A percentile compares a stretch with the other conserved stretches of the same genome.
These are phyloP conservation scores for Suillus hirtellus DNA, from an alignment of 768 basidiomycete genomes.

Conservation along the genomic window DNA sequence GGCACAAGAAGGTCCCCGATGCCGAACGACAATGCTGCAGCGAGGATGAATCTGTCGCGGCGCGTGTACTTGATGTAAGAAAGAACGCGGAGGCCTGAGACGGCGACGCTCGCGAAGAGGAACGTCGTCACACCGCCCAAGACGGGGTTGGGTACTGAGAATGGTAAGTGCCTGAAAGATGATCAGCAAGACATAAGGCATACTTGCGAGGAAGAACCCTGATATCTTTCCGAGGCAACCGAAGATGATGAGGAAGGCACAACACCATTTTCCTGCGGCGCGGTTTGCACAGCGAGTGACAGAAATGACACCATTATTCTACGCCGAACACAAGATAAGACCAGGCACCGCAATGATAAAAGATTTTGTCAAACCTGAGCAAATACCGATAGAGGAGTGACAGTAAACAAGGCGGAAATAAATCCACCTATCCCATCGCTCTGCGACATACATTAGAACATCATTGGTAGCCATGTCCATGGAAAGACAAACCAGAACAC, in stretches of 20 bases:
- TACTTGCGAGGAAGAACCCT: conserved; percentile 78
- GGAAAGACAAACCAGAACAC: conserved; percentile 54
- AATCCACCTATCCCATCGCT: conserved; percentile 76
- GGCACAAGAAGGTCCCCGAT: conserved; percentile 71
- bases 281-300: conserved; percentile 85
- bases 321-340: conserved; percentile 4
- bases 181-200: conserved; percentile 18
- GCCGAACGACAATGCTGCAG: conserved; percentile 68
- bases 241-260: conserved; percentile 75
- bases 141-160: conserved; percentile 71
- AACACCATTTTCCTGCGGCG: conserved; percentile 77
- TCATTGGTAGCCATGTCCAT: neutral
- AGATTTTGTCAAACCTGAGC: conserved; percentile 47
- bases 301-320: conserved; percentile 83
- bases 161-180: neutral
- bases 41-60: conserved; percentile 68
- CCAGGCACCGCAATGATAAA: neutral
- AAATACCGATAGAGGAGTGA: conserved; percentile 78
- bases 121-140: conserved; percentile 88
- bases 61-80: conserved; percentile 59
- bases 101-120: conserved; percentile 74
- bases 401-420: conserved; percentile 67
- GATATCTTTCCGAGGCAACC: conserved; percentile 82
- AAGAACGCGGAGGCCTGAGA: conserved; percentile 72
- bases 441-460: conserved; percentile 27